Conservation (phyloP, 2,329 filamentous ascomycete species). For the Ophiostoma himal-ulmi region DNA sequence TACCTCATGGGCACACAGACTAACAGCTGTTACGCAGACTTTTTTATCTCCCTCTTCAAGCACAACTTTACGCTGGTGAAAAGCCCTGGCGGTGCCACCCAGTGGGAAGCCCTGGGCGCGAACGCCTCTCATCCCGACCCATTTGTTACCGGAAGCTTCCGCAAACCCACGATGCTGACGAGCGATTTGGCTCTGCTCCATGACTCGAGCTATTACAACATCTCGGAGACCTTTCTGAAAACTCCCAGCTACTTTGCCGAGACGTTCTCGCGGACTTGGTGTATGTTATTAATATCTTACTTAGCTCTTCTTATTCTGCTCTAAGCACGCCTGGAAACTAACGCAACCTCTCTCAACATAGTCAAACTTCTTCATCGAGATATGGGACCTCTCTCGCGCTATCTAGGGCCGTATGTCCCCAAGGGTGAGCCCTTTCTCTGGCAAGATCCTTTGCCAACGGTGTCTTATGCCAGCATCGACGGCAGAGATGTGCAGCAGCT, state of each 20-base stretch:
- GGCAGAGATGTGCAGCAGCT: constrained; percentile 58
- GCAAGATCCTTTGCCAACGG: constrained; percentile 65
- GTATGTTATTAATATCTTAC: constrained; percentile 30
- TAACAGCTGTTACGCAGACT: constrained; percentile 36
- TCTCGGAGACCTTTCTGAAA: constrained; percentile 62
- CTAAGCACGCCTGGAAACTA: background rate
- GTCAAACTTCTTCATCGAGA: constrained; percentile 73
- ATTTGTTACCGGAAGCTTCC: constrained; percentile 65
- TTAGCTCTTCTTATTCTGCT: background rate
- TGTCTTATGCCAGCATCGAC: constrained; percentile 53
- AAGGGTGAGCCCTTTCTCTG: constrained; percentile 58
- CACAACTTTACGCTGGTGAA: constrained; percentile 73
- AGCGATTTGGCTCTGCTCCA: constrained; percentile 66
- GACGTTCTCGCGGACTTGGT: constrained; percentile 69
- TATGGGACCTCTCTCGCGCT: constrained; percentile 64
- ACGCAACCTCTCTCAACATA: background rate
- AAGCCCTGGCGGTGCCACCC: constrained; percentile 68
- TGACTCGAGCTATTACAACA: constrained; percentile 70
- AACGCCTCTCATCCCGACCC: constrained; percentile 65
- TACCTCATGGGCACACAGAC: background rate
- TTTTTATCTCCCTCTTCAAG: constrained; percentile 70
- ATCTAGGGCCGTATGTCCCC: constrained; percentile 69
- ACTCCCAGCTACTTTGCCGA: constrained; percentile 64
- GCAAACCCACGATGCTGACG: constrained; percentile 69
- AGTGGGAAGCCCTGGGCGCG: constrained; percentile 67